A percentile compares a stretch with the other conserved stretches of the same genome.
Conservation (phyloP, 208 protist genomes). For the Porcisia deanei region DNA sequence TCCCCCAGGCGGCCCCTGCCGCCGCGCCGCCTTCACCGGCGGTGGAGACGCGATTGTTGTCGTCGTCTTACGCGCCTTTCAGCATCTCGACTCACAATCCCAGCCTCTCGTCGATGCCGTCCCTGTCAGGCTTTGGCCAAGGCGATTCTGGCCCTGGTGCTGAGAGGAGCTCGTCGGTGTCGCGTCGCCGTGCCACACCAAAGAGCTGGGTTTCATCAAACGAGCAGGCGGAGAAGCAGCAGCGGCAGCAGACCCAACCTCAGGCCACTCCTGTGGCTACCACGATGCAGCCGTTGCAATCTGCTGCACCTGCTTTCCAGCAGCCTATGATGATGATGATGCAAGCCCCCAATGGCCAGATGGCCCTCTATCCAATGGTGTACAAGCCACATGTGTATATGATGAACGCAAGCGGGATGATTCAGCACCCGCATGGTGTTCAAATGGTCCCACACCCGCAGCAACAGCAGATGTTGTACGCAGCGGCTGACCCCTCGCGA, state of each 20-base stretch:
- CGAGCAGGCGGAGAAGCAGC: slow-evolving; percentile 14
- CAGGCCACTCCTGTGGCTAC: background rate
- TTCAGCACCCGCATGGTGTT: slow-evolving; percentile 12
- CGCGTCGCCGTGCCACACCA: slow-evolving; percentile 5
- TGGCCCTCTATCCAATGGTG: slow-evolving; percentile 24
- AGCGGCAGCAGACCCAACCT: background rate
- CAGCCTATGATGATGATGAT: slow-evolving; percentile 34
- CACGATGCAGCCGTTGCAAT: background rate
- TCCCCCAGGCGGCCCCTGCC: background rate
- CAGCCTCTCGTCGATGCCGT: background rate
- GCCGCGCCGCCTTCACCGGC: background rate
- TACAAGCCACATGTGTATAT: slow-evolving; percentile 30
- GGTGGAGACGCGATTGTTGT: slow-evolving; percentile 1
- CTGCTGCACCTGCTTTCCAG: background rate
- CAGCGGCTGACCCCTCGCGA: background rate
- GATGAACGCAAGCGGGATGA: slow-evolving; percentile 6
- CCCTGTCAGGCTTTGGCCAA: background rate
- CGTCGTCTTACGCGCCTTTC: background rate
- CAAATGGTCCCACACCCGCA: background rate
- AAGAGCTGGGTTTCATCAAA: background rate
- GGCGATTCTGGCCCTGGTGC: background rate
- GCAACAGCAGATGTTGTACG: slow-evolving; percentile 19
- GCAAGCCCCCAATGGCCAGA: slow-evolving; percentile 25
- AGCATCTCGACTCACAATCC: slow-evolving; percentile 4
- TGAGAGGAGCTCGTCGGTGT: slow-evolving; percentile 5